Evolutionary conservation across 192 early-diverging fungal species (phyloP).

Genomic region (Backusella australiensis): DNA sequence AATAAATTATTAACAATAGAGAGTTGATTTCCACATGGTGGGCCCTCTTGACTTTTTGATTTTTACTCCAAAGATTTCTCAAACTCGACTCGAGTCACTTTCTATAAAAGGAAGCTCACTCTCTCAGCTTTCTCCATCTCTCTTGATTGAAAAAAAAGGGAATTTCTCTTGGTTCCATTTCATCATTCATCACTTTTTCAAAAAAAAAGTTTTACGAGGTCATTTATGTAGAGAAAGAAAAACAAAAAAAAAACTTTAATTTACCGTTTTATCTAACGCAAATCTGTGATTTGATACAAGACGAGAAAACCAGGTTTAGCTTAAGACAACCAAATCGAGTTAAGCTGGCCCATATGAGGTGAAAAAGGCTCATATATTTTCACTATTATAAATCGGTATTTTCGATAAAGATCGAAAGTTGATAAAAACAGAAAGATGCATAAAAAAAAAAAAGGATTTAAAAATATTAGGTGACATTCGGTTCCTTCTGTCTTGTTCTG

Average conservation of each 20-base stretch:
- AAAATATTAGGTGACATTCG: too few relatives aligned
- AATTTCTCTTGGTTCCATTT: too few relatives aligned
- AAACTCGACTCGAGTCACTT: background rate
- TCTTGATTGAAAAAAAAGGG: background rate
- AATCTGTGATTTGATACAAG: too few relatives aligned
- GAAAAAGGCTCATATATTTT: too few relatives aligned
- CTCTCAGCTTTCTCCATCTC: background rate
- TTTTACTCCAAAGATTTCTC: background rate
- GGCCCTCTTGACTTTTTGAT: background rate
- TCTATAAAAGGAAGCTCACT: background rate
- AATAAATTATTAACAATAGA: background rate
- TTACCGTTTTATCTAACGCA: too few relatives aligned
- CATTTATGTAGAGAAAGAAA: background rate
- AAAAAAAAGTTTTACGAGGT: too few relatives aligned
- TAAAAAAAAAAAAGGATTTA: background rate
- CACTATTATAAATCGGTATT: too few relatives aligned
- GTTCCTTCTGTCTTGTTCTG: background rate
- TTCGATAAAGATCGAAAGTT: background rate
- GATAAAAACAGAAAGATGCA: background rate
- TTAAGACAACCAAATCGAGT: too few relatives aligned
- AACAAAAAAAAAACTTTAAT: too few relatives aligned
- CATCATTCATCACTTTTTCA: too few relatives aligned
- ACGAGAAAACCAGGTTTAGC: too few relatives aligned
- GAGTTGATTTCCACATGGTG: background rate
- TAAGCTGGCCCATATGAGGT: too few relatives aligned